These are phyloP conservation scores for Phytophthora uliginosa DNA, from an alignment of 352 stramenopile genomes.

Conservation along the genomic window DNA sequence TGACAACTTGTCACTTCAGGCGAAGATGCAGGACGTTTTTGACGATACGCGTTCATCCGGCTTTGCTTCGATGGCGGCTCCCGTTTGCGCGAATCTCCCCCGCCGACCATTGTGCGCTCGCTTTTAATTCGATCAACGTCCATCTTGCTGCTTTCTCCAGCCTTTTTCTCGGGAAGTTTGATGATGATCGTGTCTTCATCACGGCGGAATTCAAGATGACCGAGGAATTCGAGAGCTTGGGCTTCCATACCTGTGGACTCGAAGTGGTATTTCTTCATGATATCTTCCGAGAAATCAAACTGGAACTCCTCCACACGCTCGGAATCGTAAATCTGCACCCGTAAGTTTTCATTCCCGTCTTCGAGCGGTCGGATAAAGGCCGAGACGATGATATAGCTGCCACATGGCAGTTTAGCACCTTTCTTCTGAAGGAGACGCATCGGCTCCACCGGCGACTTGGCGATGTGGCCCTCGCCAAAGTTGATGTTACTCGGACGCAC, in stretches of 20 bases:
- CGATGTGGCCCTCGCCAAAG: conserved; percentile 17
- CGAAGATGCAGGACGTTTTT: conserved; percentile 27
- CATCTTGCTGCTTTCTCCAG: not conserved
- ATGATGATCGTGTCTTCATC: conserved; percentile 78
- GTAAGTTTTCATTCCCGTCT: conserved; percentile 78
- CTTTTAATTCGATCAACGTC: conserved; percentile 25
- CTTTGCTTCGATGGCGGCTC: conserved; percentile 9
- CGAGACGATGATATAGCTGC: conserved; percentile 74
- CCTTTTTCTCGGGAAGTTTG: conserved; percentile 66
- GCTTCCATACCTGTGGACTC: conserved; percentile 48
- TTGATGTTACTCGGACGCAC: conserved; percentile 36
- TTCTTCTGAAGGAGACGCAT: conserved; percentile 71
- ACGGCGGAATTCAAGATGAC: conserved; percentile 65
- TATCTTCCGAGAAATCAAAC: conserved; percentile 79
- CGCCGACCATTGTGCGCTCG: conserved; percentile 30
- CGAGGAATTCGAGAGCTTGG: conserved; percentile 56
- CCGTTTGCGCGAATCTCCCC: conserved; percentile 11
- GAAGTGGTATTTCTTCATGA: conserved; percentile 62
- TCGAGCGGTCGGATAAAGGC: conserved; percentile 76
- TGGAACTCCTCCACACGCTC: conserved; percentile 82
- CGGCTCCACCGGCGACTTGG: conserved; percentile 58
- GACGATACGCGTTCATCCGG: conserved; percentile 9
- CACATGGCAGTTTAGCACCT: conserved; percentile 62
- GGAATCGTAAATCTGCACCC: conserved; percentile 78
- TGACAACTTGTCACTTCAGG: not conserved